Conservation (phyloP, 331 rosid genomes). For the Pyracantha coccinea region DNA sequence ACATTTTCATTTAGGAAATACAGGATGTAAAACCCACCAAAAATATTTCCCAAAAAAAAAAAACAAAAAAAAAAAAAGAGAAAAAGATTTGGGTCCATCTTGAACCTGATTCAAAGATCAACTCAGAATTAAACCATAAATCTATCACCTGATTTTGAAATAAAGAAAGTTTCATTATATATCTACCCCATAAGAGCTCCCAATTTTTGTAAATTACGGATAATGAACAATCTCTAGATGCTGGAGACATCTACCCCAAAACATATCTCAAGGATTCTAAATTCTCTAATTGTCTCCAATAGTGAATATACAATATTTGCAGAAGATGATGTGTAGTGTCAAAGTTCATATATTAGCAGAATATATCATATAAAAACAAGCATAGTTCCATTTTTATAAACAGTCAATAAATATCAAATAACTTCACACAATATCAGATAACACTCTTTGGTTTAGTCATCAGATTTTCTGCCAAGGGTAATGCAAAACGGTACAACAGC, state of each 20-base stretch:
- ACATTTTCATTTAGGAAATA: neutral
- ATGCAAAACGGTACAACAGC: neutral
- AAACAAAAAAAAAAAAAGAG: too few relatives aligned
- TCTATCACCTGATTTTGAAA: neutral
- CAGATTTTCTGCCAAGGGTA: neutral
- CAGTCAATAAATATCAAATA: neutral
- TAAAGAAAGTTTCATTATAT: neutral
- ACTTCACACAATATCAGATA: too few relatives aligned
- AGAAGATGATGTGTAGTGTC: neutral
- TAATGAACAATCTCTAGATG: neutral
- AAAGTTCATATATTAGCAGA: neutral
- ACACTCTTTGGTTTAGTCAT: neutral
- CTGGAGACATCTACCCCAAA: neutral
- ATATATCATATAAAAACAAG: neutral
- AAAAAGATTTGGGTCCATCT: neutral
- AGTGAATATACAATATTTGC: neutral
- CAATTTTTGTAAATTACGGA: neutral
- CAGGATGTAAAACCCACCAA: neutral
- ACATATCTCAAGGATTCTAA: neutral
- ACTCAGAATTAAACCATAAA: neutral
- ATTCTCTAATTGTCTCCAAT: neutral
- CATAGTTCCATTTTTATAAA: neutral
- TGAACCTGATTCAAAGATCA: neutral
- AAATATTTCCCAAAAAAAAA: neutral
- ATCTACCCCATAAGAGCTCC: neutral